Conservation (phyloP, 1,139 yeast species). For the Pneumocystis oryctolagi region DNA sequence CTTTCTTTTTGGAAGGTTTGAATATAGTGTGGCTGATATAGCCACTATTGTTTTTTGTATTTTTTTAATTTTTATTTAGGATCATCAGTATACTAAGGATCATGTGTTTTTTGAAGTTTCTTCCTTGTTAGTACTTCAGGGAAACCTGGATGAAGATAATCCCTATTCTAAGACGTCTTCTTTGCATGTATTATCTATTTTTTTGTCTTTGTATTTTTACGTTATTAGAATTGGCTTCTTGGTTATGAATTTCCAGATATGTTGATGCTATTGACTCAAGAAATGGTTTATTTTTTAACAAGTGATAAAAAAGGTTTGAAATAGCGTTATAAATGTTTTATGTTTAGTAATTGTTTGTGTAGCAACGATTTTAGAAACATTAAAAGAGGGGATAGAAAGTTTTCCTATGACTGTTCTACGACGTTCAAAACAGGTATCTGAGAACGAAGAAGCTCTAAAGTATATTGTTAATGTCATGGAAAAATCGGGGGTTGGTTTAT, state of each 20-base stretch:
- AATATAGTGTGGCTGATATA: neutral
- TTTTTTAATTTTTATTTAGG: neutral
- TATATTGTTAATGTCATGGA: constrained; percentile 42
- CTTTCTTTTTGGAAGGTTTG: constrained; percentile 6
- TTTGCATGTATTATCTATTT: constrained; percentile 34
- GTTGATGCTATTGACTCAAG: constrained; percentile 48
- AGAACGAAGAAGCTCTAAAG: constrained; percentile 51
- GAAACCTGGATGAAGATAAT: constrained; percentile 73
- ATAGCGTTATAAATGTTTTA: neutral
- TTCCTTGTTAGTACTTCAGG: constrained; percentile 54
- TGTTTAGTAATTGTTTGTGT: neutral
- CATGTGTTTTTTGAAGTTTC: constrained; percentile 35
- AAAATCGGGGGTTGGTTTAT: constrained; percentile 26
- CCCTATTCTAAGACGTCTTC: constrained; percentile 84
- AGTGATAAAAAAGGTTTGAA: constrained; percentile 31
- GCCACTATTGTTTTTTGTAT: neutral
- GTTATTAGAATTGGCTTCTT: constrained; percentile 51
- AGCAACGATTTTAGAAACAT: constrained; percentile 56
- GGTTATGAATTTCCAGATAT: constrained; percentile 96
- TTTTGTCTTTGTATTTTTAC: constrained; percentile 6
- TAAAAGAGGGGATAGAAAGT: constrained; percentile 14
- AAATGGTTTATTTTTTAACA: constrained; percentile 53
- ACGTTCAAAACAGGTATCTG: constrained; percentile 68
- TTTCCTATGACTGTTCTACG: constrained; percentile 51
- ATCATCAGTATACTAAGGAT: neutral